Conservation (phyloP, 768 basidiomycete genomes). For the Hypsizygus marmoreus region DNA sequence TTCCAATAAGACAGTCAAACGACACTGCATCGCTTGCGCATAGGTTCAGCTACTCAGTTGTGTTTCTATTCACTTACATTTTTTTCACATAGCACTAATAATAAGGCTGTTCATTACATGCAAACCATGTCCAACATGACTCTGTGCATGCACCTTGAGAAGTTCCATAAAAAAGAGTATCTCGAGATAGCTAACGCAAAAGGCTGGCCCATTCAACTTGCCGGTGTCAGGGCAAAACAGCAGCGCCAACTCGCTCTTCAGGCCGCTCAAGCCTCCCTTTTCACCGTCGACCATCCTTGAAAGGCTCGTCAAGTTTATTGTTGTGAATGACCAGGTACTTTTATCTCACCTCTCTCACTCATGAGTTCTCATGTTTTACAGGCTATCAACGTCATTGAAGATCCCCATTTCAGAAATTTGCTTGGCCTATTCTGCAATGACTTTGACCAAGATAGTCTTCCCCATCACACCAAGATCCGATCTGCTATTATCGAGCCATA, state of each 20-base stretch:
- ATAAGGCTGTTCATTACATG: neutral
- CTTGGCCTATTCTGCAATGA: conserved; percentile 23
- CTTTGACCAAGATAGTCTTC: conserved; percentile 26
- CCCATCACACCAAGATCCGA: conserved; percentile 21
- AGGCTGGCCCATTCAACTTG: too few relatives aligned
- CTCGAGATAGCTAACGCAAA: too few relatives aligned
- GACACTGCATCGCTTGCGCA: neutral
- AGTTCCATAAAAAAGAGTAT: neutral
- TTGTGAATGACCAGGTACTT: conserved; percentile 3
- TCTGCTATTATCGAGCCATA: conserved; percentile 23
- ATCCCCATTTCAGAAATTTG: conserved; percentile 24
- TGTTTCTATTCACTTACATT: neutral
- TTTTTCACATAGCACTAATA: neutral
- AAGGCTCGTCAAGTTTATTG: too few relatives aligned
- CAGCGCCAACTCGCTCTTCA: neutral
- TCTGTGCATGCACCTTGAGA: neutral
- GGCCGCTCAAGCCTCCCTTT: neutral
- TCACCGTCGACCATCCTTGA: neutral
- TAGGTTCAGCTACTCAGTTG: neutral
- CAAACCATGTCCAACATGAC: neutral
- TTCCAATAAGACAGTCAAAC: neutral
- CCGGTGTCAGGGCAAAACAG: neutral
- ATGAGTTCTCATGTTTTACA: conserved; percentile 4
- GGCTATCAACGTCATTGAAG: conserved; percentile 30
- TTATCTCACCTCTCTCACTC: too few relatives aligned